These are phyloP conservation scores for Apiospora phragmitis DNA, from an alignment of 2,329 filamentous ascomycete species.

Conservation along the genomic window DNA sequence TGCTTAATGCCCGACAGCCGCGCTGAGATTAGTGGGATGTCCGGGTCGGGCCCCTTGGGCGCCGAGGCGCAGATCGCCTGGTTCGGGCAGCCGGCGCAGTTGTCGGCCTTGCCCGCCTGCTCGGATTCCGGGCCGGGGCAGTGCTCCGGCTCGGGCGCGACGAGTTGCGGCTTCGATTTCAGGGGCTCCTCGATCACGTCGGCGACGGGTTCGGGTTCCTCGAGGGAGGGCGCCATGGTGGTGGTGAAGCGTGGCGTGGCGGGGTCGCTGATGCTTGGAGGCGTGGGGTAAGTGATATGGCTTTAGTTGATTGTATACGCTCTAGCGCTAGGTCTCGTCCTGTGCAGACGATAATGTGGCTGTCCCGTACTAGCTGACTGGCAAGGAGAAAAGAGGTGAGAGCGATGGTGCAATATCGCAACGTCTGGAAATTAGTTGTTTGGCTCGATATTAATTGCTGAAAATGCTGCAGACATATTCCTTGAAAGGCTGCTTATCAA, in stretches of 20 bases:
- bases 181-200: conserved; percentile 75
- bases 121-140: conserved; percentile 88
- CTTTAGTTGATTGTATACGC: background rate
- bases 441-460: background rate
- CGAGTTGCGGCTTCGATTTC: conserved; percentile 77
- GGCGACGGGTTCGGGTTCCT: conserved; percentile 65
- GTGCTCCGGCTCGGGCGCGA: conserved; percentile 95
- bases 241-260: background rate
- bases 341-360: background rate
- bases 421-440: background rate
- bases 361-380: background rate
- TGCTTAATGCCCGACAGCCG: conserved; percentile 81
- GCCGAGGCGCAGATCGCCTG: conserved; percentile 92
- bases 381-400: background rate
- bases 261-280: background rate
- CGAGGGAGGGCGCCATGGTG: conserved; percentile 77
- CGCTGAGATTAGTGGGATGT: conserved; percentile 83
- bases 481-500: background rate
- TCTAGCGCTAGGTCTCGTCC: background rate
- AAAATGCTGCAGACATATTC: background rate
- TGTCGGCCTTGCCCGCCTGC: conserved; percentile 69
- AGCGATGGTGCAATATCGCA: background rate
- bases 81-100: conserved; percentile 93
- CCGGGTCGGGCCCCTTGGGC: conserved; percentile 92
- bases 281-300: background rate